These are phyloP conservation scores for Brachypodium distachyon DNA, from an alignment of 202 grass and related monocot species.

Conservation along the genomic window DNA sequence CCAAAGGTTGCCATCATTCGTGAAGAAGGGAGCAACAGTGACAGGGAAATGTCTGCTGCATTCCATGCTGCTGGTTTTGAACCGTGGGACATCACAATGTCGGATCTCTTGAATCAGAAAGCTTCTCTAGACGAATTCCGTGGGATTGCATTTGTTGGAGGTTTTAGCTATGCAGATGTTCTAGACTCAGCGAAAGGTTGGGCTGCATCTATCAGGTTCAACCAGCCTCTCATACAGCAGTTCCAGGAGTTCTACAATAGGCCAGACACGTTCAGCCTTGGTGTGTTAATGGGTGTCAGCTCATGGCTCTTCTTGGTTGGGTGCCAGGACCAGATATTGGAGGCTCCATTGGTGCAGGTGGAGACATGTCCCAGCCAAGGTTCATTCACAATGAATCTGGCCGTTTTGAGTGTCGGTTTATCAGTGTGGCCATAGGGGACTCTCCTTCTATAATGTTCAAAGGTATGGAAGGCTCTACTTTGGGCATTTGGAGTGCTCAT, in stretches of 20 bases:
- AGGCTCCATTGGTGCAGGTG: constrained; percentile 33
- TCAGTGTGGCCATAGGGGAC: constrained; percentile 42
- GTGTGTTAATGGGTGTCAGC: constrained; percentile 74
- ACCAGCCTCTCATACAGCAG: constrained; percentile 50
- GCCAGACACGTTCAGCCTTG: constrained; percentile 74
- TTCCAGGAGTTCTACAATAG: constrained; percentile 76
- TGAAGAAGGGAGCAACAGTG: constrained; percentile 73
- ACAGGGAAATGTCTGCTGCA: constrained; percentile 72
- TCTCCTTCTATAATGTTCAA: constrained; percentile 71
- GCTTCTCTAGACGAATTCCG: constrained; percentile 37
- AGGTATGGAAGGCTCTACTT: constrained; percentile 55
- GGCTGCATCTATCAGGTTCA: constrained; percentile 70
- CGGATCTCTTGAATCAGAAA: constrained; percentile 40
- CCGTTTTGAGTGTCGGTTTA: constrained; percentile 64
- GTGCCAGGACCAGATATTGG: constrained; percentile 50
- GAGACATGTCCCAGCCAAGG: constrained; percentile 59
- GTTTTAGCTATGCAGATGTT: constrained; percentile 75
- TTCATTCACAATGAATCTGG: constrained; percentile 81
- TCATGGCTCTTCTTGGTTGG: constrained; percentile 88
- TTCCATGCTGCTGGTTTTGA: constrained; percentile 70
- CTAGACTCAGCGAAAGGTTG: constrained; percentile 76
- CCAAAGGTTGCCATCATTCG: constrained; percentile 70
- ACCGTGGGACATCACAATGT: constrained; percentile 74
- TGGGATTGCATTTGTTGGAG: constrained; percentile 69
- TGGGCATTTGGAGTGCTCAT: constrained; percentile 65